Conservation (phyloP, 176 grass and related monocot species). For the Juncus inflexus region DNA sequence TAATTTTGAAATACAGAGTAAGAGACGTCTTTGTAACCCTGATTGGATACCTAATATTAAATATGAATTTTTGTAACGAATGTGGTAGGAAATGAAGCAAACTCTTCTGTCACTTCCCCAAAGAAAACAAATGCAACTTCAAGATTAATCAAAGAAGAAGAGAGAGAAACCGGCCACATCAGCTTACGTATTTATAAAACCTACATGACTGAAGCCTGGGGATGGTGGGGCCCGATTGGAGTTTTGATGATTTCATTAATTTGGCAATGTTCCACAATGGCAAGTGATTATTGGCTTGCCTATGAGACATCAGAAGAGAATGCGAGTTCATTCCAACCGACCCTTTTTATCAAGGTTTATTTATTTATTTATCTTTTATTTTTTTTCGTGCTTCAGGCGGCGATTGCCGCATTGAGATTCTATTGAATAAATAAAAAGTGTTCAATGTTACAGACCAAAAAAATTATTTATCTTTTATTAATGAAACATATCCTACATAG, state of each 20-base stretch:
- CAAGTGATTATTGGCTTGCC: slow-evolving; percentile 91
- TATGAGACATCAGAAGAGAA: slow-evolving; percentile 57
- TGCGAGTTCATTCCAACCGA: slow-evolving; percentile 35
- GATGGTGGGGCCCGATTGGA: slow-evolving; percentile 54
- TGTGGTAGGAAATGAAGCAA: slow-evolving; percentile 1
- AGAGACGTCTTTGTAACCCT: no score
- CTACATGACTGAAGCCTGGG: slow-evolving; percentile 86
- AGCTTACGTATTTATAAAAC: slow-evolving; percentile 62
- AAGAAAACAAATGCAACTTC: slow-evolving; percentile 60
- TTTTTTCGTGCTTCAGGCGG: no score
- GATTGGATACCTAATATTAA: no score
- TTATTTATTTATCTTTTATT: no score
- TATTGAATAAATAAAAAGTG: no score
- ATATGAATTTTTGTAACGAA: no score
- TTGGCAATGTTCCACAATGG: slow-evolving; percentile 68
- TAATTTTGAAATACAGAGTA: no score
- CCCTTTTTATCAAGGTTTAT: slow-evolving; percentile 66
- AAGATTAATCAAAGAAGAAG: slow-evolving; percentile 78
- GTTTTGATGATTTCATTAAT: slow-evolving; percentile 17
- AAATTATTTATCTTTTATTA: no score
- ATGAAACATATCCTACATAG: no score
- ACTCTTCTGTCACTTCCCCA: slow-evolving; percentile 19
- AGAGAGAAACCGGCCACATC: slow-evolving; percentile 76
- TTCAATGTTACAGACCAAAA: no score
- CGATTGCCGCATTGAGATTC: no score